Base-by-base conservation (phyloP, 2,329 filamentous ascomycete species). In the Fusarium protoensiforme region DNA sequence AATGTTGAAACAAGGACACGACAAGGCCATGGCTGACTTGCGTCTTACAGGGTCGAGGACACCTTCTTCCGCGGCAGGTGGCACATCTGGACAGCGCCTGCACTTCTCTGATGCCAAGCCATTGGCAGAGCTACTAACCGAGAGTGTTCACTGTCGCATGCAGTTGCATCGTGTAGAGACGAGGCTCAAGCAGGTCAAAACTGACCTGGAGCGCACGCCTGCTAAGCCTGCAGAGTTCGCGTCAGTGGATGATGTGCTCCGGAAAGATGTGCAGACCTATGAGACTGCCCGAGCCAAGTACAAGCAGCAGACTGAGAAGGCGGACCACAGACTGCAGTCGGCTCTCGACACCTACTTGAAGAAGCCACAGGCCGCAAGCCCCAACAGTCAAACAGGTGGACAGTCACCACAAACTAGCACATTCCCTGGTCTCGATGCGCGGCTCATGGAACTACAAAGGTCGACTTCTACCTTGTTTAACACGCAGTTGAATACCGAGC, bases 201-300 rank as follows among this genome's bases (percentile, higher is more conserved):
- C 10, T 18, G 75, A 77, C 16, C 61, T 72, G 31, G 67, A 71
- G 7, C 72, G 73, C 3, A 72, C 64, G 16, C 56, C 54, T 5
- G 57, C 68, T 2, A 73, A 57, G 63, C 69, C 68, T 35, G 14
- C 62, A 13, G 80, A 81, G 33, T 79, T 76, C 24, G 24, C 63
- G 9, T 77, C 73, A 9, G 65, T 73, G 11, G 39, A 62, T 8
- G 69, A 78, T 1, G 31, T 79, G 7, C 57, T 78, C 20, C 63
- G 59, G 8, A 46, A 56, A 13, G 70, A 79, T 29, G 58, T 72
- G 29, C 69, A 70, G 5, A 53, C 20, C 11, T 65, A 61, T 18
- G 66, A 74, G 31, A 59, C 27, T 27, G 67, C 73, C 7, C 54
- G 48, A 41, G 16, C n/a, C 10, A 66, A 36, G 16, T 59, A 62